These are phyloP conservation scores for Lomentospora prolificans DNA, from an alignment of 2,329 filamentous ascomycete species.

Conservation along the genomic window DNA sequence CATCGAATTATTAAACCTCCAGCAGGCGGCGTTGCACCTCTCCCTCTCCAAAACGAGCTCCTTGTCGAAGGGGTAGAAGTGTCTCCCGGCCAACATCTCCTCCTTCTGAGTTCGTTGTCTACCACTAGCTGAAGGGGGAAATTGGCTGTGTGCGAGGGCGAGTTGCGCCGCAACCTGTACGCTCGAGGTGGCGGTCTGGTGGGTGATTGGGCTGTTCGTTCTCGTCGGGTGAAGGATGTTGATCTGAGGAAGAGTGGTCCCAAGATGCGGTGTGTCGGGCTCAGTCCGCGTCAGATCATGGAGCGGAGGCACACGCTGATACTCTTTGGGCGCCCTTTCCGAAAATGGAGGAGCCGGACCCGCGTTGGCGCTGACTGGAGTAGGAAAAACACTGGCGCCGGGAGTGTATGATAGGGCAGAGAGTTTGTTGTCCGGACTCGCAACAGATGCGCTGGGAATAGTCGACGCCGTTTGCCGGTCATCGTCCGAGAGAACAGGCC, in stretches of 20 bases:
- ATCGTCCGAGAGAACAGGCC: constrained; percentile 46
- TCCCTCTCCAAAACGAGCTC: constrained; percentile 77
- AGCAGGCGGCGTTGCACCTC: constrained; percentile 70
- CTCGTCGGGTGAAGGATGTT: constrained; percentile 42
- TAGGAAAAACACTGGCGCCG: constrained; percentile 45
- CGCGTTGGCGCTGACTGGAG: constrained; percentile 49
- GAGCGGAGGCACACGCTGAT: constrained; percentile 49
- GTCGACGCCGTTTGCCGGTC: constrained; percentile 50
- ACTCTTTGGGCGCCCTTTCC: constrained; percentile 46
- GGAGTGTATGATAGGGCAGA: constrained; percentile 46
- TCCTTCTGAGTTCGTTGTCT: constrained; percentile 62
- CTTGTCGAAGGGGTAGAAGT: constrained; percentile 71
- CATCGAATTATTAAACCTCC: constrained; percentile 76
- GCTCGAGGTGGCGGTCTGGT: constrained; percentile 26
- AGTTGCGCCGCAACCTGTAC: constrained; percentile 49
- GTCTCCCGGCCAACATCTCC: constrained; percentile 73
- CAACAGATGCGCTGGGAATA: constrained; percentile 45
- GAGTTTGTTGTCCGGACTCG: constrained; percentile 53
- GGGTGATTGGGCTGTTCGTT: constrained; percentile 34
- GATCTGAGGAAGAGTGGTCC: constrained; percentile 44
- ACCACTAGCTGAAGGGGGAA: constrained; percentile 19
- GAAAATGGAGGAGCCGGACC: constrained; percentile 31
- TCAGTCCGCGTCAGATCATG: constrained; percentile 49
- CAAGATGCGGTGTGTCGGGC: constrained; percentile 39
- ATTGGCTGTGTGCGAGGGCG: constrained; percentile 46